Evolutionary conservation across 73 alveolate genomes (phyloP).

Genomic region (Paramecium sexaurelia): DNA sequence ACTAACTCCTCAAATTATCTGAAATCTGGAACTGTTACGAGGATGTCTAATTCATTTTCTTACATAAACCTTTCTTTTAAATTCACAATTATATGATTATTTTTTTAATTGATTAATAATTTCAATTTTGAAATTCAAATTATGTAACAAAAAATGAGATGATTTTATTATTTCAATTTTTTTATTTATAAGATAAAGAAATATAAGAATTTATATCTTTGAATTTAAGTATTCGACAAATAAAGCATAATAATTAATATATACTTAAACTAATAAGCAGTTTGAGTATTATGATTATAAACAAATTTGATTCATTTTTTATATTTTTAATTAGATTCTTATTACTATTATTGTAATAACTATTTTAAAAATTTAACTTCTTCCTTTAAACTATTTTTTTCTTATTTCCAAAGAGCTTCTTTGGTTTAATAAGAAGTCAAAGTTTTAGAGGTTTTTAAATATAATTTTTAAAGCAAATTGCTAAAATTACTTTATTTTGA

Average conservation of each 20-base stretch:
- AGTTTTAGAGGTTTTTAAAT: not conserved
- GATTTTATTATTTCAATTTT: no score
- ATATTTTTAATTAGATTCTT: not conserved
- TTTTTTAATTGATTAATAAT: not conserved
- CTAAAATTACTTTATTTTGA: not conserved
- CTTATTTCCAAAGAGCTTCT: not conserved
- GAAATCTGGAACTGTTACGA: not conserved
- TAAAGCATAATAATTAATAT: not conserved
- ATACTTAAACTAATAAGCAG: not conserved
- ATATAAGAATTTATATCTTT: no score
- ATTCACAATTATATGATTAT: not conserved
- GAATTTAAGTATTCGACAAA: not conserved
- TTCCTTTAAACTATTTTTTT: not conserved
- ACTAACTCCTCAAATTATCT: not conserved
- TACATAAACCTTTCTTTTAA: constrained; percentile 16
- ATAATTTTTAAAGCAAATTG: not conserved
- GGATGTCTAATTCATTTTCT: constrained; percentile 9
- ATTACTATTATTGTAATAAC: not conserved
- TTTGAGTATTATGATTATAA: not conserved
- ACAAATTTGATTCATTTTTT: not conserved
- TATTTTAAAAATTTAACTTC: constrained; percentile 21
- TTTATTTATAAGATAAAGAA: no score
- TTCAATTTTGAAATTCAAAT: not conserved
- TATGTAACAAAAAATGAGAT: not conserved
- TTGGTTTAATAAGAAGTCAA: not conserved